Conservation (phyloP, 2,329 filamentous ascomycete genomes). For the Fonsecaea monophora region DNA sequence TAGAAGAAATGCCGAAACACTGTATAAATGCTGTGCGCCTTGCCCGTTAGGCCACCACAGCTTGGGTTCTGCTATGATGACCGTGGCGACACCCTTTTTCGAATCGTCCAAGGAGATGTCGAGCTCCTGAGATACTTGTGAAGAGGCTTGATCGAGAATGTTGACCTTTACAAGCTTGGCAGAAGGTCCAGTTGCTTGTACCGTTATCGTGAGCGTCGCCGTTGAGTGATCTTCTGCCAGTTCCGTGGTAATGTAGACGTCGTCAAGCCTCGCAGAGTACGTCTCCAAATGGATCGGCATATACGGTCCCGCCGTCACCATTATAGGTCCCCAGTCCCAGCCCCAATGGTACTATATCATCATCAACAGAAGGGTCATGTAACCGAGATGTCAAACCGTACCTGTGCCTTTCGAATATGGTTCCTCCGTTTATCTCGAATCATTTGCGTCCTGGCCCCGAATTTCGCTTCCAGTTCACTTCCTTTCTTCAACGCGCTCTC, state of each 20-base stretch:
- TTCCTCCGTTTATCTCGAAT: conserved; percentile 39
- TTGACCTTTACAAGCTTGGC: conserved; percentile 41
- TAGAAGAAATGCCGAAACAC: conserved; percentile 54
- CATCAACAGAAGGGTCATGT: not conserved
- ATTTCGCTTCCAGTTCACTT: conserved; percentile 2
- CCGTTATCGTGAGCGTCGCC: conserved; percentile 48
- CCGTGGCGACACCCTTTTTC: conserved; percentile 3
- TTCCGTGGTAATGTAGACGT: conserved; percentile 58
- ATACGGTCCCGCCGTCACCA: conserved; percentile 71
- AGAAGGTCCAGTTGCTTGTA: conserved; percentile 45
- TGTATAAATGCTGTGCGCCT: conserved; percentile 64
- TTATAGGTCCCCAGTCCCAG: conserved; percentile 73
- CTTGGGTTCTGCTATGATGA: conserved; percentile 49
- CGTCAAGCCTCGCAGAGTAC: conserved; percentile 64
- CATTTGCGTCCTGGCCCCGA: not conserved
- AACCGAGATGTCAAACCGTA: conserved; percentile 45
- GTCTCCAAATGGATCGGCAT: conserved; percentile 70
- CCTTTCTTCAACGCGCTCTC: conserved; percentile 47
- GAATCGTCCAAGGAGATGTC: conserved; percentile 2
- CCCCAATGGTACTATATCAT: conserved; percentile 50
- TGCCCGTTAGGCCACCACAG: conserved; percentile 68
- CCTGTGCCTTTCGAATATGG: conserved; percentile 66
- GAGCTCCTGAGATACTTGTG: conserved; percentile 43
- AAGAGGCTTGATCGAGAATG: conserved; percentile 41
- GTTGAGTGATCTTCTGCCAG: conserved; percentile 45